Base-by-base conservation (phyloP, 306 rosid species). In the Malus sieversii region DNA sequence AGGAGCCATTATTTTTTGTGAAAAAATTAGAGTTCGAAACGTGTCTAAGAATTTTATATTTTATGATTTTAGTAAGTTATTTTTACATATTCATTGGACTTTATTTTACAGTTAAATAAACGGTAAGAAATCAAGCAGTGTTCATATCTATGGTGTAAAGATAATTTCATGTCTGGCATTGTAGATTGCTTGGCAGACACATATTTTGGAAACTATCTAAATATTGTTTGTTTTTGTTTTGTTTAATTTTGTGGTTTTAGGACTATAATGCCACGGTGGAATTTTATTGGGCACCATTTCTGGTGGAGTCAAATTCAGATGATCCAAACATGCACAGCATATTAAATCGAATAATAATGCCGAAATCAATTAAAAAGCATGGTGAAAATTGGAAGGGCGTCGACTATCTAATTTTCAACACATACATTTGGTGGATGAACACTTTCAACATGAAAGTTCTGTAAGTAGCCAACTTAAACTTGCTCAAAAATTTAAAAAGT, bases 391-490 rank as follows among this genome's bases (percentile, higher is more conserved):
- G 99, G 99, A 92, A 88, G 79, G 73, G 82, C 42, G 97, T 87
- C 53, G 96, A 95, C 67, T 92, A 84, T 84, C 89, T 95, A 5
- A 69, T 95, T 77, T 95, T 95, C 73, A 95, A 95, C 82, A 95
- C 99, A 2, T 95, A 95, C 86, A 95, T 95, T 45, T 95, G 99
- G 99, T 95, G 99, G 99, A 95, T 95, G 99, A 95, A 95, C 82
- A 87, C 93, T 5, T 76, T 64, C 72, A 38, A 52, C 4, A 95
- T 95, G 97, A 95, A 95, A 89, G 86, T 95, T 72, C 72, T 95
- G 99, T 94, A 87, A 92, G 98, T 73, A 19, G 25, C 45, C 18
- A 3, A 23, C 2, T 11, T 44, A 27, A 61, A 20, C 29, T 1
- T 1, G 3, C 20, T 27, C 2, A 1, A 35, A 33, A 10, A 4